Evolutionary conservation across 1,284 basidiomycete species (phyloP).

Genomic region (Grifola frondosa): DNA sequence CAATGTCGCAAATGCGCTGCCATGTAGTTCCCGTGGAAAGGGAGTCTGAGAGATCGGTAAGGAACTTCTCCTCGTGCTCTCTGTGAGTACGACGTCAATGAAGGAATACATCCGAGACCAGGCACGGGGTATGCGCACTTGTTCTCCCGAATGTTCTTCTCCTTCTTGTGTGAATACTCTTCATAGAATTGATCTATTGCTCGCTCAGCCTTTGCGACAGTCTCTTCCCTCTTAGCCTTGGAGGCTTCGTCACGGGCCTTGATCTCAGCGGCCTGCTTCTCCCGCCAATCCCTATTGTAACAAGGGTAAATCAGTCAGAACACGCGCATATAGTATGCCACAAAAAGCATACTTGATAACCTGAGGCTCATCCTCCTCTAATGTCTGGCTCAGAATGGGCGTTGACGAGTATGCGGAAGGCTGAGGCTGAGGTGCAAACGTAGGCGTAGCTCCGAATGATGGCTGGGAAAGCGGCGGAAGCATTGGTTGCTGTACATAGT

Average conservation of each 20-base stretch:
- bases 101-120: not conserved
- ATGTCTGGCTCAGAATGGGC: constrained; percentile 67
- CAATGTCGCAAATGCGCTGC: constrained; percentile 86
- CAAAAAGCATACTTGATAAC: constrained; percentile 68
- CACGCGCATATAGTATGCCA: not conserved
- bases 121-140: constrained; percentile 64
- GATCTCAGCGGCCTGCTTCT: constrained; percentile 86
- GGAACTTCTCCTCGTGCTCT: constrained; percentile 85
- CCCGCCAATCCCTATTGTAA: constrained; percentile 76
- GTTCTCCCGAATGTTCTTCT: constrained; percentile 92
- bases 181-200: constrained; percentile 97
- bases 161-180: constrained; percentile 90
- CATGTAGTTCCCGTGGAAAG: constrained; percentile 93
- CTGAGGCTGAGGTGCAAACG: constrained; percentile 75
- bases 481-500: not conserved
- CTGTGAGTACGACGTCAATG: constrained; percentile 41
- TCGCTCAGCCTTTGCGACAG: constrained; percentile 85
- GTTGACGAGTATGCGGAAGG: constrained; percentile 66
- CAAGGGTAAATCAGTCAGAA: constrained; percentile 3
- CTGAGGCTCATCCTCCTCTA: constrained; percentile 84
- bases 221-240: constrained; percentile 81
- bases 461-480: constrained; percentile 29
- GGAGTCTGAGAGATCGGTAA: constrained; percentile 70
- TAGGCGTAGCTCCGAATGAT: constrained; percentile 48
- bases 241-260: constrained; percentile 76